Percentiles rank a stretch among this genome's conserved stretches.
phyloP scores from a whole-genome alignment of 2,329 filamentous ascomycete genomes.

The Alternaria sp. region DNA sequence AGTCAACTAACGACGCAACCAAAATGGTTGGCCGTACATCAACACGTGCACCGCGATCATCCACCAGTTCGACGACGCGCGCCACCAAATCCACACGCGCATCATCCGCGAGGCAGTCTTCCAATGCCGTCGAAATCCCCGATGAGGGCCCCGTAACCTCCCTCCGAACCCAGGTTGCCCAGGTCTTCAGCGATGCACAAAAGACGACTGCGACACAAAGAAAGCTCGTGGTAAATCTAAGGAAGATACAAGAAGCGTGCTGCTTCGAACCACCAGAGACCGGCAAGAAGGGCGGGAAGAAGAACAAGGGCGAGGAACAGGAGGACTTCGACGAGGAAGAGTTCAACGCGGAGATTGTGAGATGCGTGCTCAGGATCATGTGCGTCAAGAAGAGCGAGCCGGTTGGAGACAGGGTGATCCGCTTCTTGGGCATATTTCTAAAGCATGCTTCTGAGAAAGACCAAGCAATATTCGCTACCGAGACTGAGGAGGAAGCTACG shows the following conservation, averaged over 20 bases:
- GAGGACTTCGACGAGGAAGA: constrained; percentile 82
- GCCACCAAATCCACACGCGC: constrained; percentile 57
- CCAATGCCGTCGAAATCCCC: constrained; percentile 62
- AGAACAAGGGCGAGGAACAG: constrained; percentile 50
- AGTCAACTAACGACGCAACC: constrained; percentile 17
- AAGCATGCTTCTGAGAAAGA: constrained; percentile 69
- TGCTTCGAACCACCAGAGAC: constrained; percentile 63
- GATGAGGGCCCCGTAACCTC: constrained; percentile 75
- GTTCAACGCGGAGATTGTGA: constrained; percentile 85
- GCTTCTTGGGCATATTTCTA: constrained; percentile 88
- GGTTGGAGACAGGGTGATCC: constrained; percentile 83
- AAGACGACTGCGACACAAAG: constrained; percentile 88
- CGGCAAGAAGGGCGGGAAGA: constrained; percentile 57
- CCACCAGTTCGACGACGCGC: constrained; percentile 49
- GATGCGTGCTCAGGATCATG: constrained; percentile 83
- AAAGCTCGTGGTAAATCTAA: constrained; percentile 84
- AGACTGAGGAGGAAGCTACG: constrained; percentile 71
- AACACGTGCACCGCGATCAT: constrained; percentile 52
- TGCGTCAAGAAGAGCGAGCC: constrained; percentile 90
- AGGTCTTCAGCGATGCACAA: constrained; percentile 70
- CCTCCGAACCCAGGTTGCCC: constrained; percentile 76
- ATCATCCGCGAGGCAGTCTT: constrained; percentile 54
- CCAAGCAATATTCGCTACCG: constrained; percentile 42
- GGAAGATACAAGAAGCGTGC: constrained; percentile 90
- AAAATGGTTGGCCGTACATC: constrained; percentile 59